Conservation (phyloP, 2,329 filamentous ascomycete species). For the Bipolaris gigantea region DNA sequence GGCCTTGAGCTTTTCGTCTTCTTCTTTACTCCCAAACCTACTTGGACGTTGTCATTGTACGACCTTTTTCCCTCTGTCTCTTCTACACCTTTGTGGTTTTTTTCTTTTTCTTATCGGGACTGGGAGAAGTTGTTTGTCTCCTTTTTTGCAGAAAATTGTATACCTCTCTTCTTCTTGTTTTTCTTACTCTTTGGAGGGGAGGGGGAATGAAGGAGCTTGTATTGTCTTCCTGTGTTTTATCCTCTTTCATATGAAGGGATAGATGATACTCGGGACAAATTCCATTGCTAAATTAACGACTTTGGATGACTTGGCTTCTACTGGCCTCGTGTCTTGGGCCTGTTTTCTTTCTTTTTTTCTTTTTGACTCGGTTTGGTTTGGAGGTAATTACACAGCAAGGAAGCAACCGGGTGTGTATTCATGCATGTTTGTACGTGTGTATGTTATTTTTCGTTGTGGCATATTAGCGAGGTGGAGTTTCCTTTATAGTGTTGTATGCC, state of each 20-base stretch:
- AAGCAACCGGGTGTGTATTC: not conserved
- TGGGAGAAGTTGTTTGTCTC: not conserved
- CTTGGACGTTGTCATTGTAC: not conserved
- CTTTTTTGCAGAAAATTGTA: not conserved
- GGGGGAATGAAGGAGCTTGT: no score
- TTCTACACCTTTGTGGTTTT: not conserved
- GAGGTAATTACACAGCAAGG: not conserved
- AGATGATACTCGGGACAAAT: not conserved
- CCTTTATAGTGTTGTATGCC: no score
- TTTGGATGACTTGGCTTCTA: not conserved
- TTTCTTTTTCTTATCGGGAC: not conserved
- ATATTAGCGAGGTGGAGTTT: no score
- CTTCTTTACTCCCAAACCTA: not conserved
- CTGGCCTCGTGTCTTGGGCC: not conserved
- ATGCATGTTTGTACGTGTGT: not conserved
- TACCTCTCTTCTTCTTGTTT: not conserved
- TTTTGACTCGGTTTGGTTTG: not conserved
- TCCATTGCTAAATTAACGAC: not conserved
- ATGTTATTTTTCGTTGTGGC: not conserved
- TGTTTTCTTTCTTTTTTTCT: not conserved
- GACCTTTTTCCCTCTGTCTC: not conserved
- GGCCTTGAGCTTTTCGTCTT: not conserved
- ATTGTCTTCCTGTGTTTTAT: no score
- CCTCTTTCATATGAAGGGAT: not conserved
- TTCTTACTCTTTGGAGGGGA: not conserved